Base-by-base conservation (phyloP, 2,329 filamentous ascomycete species). In the Beauveria varroae region DNA sequence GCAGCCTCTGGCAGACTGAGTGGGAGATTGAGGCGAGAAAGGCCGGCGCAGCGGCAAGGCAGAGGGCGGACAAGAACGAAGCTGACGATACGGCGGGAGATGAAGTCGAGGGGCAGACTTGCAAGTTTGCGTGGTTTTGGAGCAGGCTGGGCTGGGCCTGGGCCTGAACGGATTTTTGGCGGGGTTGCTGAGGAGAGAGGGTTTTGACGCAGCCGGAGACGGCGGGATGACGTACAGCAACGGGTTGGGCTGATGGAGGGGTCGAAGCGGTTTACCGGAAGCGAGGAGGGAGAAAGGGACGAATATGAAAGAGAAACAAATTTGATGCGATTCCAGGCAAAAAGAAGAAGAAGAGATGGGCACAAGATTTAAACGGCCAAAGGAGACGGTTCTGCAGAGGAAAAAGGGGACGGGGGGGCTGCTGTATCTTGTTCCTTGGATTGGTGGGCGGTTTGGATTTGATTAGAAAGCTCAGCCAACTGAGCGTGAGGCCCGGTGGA, bases 211-310 rank as follows among this genome's bases (percentile, higher is more conserved):
- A 47, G 51, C 50, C 58, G 58, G 58, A 54, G 41, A 47, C 20
- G n/a, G 30, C 30, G 58, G 57, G 58, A 60, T 60, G 58, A 60
- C 58, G 58, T 60, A 60, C 43, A 26, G 50, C 16, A 49, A 26
- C 20, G 26, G 20, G 18, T 16, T 18, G 18, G 37, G 40, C 40
- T 55, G 52, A 28, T 44, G 53, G 53, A 55, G 53, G 40, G 40
- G 53, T 44, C 20, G 37, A 5, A 30, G 40, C 28, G 16, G 41
- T 8, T 26, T 47, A 34, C n/a, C 46, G 22, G 54, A 44, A 16
- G 26, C 49, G 40, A 16, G n/a, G n/a, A 24, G 34, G 22, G 7
- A 16, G n/a, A 12, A 26, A 20, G 20, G 26, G 8, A 43, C 18
- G 54, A 43, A n/a, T 10, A 6, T 22, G 18, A 16, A 50, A n/a